Evolutionary conservation across 1,284 basidiomycete genomes (phyloP).

Genomic region (Phaffia rhodozyma): DNA sequence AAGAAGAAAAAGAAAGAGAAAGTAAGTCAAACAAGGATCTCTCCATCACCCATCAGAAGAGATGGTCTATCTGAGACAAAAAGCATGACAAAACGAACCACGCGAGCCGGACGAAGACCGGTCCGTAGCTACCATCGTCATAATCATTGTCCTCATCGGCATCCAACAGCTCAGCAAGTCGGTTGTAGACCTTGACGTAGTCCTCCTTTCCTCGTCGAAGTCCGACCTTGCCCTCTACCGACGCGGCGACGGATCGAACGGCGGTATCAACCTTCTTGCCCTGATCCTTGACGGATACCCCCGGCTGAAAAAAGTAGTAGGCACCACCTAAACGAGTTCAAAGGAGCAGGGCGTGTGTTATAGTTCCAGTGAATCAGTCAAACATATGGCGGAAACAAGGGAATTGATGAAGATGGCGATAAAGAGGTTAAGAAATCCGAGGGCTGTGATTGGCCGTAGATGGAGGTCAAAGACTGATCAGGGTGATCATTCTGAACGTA

Average conservation of each 20-base stretch:
- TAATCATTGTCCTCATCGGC: slow-evolving; percentile 53
- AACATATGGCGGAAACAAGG: neutral
- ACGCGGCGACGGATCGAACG: slow-evolving; percentile 48
- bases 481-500: neutral
- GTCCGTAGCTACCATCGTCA: slow-evolving; percentile 83
- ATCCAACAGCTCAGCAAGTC: slow-evolving; percentile 62
- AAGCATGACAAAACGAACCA: slow-evolving; percentile 38
- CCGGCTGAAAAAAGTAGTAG: slow-evolving; percentile 33
- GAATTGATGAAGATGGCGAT: neutral
- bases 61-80: too few species aligned
- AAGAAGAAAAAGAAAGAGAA: slow-evolving; percentile 37
- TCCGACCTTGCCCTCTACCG: slow-evolving; percentile 45
- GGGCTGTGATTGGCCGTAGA: neutral
- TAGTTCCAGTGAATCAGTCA: neutral
- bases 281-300: neutral
- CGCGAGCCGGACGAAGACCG: slow-evolving; percentile 81
- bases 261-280: slow-evolving; percentile 37
- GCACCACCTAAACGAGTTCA: slow-evolving; percentile 24
- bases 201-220: slow-evolving; percentile 42
- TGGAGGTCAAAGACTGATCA: neutral
- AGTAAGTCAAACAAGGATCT: slow-evolving; percentile 56
- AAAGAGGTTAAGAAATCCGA: neutral
- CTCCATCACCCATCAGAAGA: slow-evolving; percentile 56
- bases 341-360: neutral
- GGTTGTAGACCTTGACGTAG: slow-evolving; percentile 77